Evolutionary conservation across 805 yeast genomes (phyloP), one percentile per base, ranked within the genome.

Genomic region (Starmerella apicola): DNA sequence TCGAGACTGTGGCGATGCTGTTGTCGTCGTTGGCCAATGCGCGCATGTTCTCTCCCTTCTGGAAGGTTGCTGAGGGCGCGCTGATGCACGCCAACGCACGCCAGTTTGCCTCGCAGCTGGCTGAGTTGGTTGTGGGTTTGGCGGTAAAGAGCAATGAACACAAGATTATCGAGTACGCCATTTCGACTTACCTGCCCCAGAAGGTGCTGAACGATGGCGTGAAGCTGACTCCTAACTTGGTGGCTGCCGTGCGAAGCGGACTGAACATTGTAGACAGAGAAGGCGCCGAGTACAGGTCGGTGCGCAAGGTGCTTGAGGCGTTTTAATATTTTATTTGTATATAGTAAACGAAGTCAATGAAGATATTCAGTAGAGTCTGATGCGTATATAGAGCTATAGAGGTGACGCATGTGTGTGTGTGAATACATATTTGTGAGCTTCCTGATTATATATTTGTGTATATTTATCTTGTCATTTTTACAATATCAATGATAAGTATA

Each of bases 141-240:
- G 57, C 59, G 3, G 49, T 57, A 3, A 49, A 50, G 19, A 36
- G 57, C 3, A 62, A 62, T 13, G 50, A 54, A 28, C 39, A 36
- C 18, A 37, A 22, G 3, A 56, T 51, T 13, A 51, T 57, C 3
- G 28, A 34, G 12, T 44, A 45, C 25, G 43, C 53, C 18, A 33
- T 58, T 13, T 51, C 51, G 15, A 26, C 44, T 7, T 45, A 39
- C 32, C 33, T 57, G 9, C 60, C 60, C 3, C 23, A 28, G 25
- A 18, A 44, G 15, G 33, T 50, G 8, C 33, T 40, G 6, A 19
- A 30, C 10, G 24, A 37, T 13, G 26, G 34, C 4, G 13, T 49
- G 16, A 18, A 26, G 8, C 30, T 51, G 15, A 44, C 50, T 12
- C 45, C 41, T 1, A 39, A 38, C 3, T 34, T 52, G 32, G 37